These are phyloP conservation scores for Raffaelea deltoideospora DNA, from an alignment of 2,329 filamentous ascomycete species.

Conservation along the genomic window DNA sequence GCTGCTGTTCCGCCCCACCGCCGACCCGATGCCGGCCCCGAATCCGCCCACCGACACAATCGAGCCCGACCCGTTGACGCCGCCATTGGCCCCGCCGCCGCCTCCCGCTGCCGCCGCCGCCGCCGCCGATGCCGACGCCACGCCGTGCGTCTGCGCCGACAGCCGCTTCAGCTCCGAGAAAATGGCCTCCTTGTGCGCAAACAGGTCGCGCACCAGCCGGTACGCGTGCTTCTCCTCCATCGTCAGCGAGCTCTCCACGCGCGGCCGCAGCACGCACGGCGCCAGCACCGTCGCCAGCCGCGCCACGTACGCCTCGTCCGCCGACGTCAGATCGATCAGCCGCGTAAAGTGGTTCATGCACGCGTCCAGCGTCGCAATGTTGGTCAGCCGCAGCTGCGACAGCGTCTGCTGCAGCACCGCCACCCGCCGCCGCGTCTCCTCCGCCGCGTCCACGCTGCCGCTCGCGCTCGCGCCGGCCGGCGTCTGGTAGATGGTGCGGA, in stretches of 20 bases:
- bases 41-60: too few relatives aligned
- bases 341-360: slow-evolving; percentile 97
- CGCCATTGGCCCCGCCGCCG: slow-evolving; percentile 12
- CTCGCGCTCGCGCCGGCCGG: too few relatives aligned
- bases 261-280: slow-evolving; percentile 77
- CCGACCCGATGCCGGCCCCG: too few relatives aligned
- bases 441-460: slow-evolving; percentile 64
- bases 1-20: too few relatives aligned
- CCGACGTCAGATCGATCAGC: slow-evolving; percentile 89
- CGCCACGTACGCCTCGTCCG: slow-evolving; percentile 72
- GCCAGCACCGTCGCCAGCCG: slow-evolving; percentile 61
- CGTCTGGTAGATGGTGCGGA: slow-evolving; percentile 89
- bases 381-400: slow-evolving; percentile 83
- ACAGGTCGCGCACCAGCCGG: slow-evolving; percentile 79
- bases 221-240: slow-evolving; percentile 92
- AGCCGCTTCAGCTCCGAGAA: slow-evolving; percentile 93
- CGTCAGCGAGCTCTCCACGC: slow-evolving; percentile 74
- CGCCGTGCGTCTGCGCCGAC: slow-evolving; percentile 46
- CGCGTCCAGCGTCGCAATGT: slow-evolving; percentile 96
- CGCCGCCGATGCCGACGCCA: slow-evolving; percentile 16
- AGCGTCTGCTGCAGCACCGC: slow-evolving; percentile 91
- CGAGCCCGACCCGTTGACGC: neutral
- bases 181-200: slow-evolving; percentile 86
- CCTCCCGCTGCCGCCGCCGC: neutral
- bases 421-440: slow-evolving; percentile 52